Percentiles rank a stretch among this genome's conserved stretches.
phyloP scores from a whole-genome alignment of 2,329 filamentous ascomycete genomes.

The Aspergillus brasiliensis region DNA sequence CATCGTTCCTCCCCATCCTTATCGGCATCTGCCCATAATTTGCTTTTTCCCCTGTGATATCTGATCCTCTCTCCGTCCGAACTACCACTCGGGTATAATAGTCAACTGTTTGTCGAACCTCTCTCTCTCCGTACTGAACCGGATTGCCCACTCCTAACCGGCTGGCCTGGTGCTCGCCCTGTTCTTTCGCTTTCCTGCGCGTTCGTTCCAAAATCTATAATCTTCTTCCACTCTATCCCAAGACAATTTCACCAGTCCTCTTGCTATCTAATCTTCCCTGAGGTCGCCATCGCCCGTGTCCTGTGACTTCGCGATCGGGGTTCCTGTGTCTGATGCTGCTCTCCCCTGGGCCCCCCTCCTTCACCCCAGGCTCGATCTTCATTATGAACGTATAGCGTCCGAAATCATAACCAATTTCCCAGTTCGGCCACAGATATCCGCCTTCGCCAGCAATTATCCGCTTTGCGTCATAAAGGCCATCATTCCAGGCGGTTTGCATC shows the following conservation, averaged over 20 bases:
- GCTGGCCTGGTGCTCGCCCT: constrained; percentile 7
- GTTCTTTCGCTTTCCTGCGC: not conserved
- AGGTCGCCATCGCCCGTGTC: not conserved
- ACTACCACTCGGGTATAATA: not conserved
- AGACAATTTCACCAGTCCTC: not conserved
- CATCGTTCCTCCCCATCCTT: not conserved
- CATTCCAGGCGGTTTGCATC: constrained; percentile 10
- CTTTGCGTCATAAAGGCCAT: not conserved
- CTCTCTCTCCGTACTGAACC: not conserved
- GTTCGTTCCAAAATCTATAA: not conserved
- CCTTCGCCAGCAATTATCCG: not conserved
- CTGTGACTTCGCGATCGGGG: not conserved
- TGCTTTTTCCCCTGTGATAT: not conserved
- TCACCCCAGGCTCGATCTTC: constrained; percentile 1
- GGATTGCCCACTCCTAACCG: not conserved
- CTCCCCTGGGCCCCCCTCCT: constrained; percentile 2
- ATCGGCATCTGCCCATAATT: not conserved
- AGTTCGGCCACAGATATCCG: not conserved
- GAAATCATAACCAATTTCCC: not conserved
- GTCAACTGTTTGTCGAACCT: not conserved
- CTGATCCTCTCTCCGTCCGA: not conserved
- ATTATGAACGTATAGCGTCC: constrained; percentile 11
- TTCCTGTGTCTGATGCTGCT: constrained; percentile 6
- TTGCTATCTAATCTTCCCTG: not conserved
- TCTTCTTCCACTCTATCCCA: not conserved